Percentiles rank a stretch among this genome's conserved stretches.
Evolutionary conservation across 2,329 filamentous ascomycete species (phyloP).

Genomic region (Biscogniauxia marginata): DNA sequence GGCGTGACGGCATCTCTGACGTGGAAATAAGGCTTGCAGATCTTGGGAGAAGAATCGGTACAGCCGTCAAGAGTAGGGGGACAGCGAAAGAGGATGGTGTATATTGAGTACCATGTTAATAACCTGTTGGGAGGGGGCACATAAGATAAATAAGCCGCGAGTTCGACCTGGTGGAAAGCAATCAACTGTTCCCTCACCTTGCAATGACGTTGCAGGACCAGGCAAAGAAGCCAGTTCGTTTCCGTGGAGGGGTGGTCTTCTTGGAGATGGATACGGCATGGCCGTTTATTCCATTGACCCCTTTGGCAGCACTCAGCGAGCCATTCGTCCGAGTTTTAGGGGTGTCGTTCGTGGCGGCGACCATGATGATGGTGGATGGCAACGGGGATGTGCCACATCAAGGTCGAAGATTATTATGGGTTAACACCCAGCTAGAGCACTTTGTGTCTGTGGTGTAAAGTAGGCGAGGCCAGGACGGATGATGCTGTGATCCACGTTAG

Average conservation of each 20-base stretch:
- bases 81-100: slow-evolving; percentile 80
- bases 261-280: slow-evolving; percentile 35
- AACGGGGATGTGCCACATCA: slow-evolving; percentile 11
- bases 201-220: slow-evolving; percentile 50
- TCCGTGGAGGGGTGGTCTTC: slow-evolving; percentile 22
- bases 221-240: slow-evolving; percentile 33
- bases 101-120: slow-evolving; percentile 80
- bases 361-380: slow-evolving; percentile 16
- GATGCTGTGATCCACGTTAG: no score
- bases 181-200: slow-evolving; percentile 37
- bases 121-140: slow-evolving; percentile 50
- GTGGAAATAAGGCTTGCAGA: slow-evolving; percentile 83
- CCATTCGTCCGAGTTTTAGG: slow-evolving; percentile 36
- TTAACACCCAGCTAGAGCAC: not conserved
- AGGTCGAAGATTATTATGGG: slow-evolving; percentile 5
- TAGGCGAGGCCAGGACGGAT: not conserved
- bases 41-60: slow-evolving; percentile 65
- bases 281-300: slow-evolving; percentile 28
- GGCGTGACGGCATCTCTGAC: slow-evolving; percentile 64
- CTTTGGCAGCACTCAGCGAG: slow-evolving; percentile 28
- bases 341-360: slow-evolving; percentile 20
- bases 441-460: not conserved
- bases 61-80: slow-evolving; percentile 68
- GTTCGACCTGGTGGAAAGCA: no score
- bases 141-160: no score